Conservation (phyloP, 2,329 filamentous ascomycete species). For the Alternaria rosae region DNA sequence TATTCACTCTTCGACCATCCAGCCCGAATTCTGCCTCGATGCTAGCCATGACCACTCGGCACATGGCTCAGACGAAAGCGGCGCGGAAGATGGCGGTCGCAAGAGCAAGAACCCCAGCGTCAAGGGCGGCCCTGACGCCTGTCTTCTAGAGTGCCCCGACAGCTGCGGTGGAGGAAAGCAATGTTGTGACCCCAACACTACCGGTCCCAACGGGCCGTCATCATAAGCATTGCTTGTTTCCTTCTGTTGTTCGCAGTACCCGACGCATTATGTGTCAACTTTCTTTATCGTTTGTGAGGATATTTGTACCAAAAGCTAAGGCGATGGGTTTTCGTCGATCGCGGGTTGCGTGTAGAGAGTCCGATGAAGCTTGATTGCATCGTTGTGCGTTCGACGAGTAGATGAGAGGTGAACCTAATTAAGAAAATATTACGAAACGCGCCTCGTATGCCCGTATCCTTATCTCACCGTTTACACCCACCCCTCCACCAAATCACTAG, state of each 20-base stretch:
- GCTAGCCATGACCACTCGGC: conserved; percentile 53
- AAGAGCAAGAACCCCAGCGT: conserved; percentile 48
- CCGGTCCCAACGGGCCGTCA: conserved; percentile 32
- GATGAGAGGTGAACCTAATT: background rate
- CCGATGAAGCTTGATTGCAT: background rate
- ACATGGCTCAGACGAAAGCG: conserved; percentile 40
- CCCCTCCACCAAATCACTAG: background rate
- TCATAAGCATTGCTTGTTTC: conserved; percentile 8
- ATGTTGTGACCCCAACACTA: conserved; percentile 50
- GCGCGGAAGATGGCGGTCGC: conserved; percentile 36
- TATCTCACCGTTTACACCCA: conserved; percentile 1
- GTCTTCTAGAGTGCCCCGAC: conserved; percentile 54
- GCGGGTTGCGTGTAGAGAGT: background rate
- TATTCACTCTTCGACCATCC: conserved; percentile 96
- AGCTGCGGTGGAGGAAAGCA: conserved; percentile 53
- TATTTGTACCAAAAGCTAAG: background rate
- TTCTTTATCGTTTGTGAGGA: background rate
- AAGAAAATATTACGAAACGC: background rate
- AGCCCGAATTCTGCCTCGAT: conserved; percentile 77
- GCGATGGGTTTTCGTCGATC: background rate
- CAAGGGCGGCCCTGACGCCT: conserved; percentile 46
- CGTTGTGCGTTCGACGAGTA: background rate
- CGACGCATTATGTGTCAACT: conserved; percentile 1
- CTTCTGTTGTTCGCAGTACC: background rate
- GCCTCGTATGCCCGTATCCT: background rate